Conservation (phyloP, 2,329 filamentous ascomycete genomes). For the Colletotrichum liaoningense region DNA sequence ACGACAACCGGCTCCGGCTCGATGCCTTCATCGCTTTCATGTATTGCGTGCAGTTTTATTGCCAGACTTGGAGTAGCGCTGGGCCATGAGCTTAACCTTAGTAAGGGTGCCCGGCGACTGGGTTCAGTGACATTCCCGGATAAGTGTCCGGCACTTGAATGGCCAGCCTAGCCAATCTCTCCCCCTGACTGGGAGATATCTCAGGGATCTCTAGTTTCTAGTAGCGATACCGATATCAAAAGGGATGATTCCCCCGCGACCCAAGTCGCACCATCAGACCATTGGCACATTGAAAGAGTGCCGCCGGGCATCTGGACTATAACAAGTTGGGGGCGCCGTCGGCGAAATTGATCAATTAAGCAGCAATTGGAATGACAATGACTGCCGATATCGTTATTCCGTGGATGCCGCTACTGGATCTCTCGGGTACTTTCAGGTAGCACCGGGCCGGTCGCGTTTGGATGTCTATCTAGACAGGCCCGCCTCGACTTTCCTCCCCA, state of each 20-base stretch:
- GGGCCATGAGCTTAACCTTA: neutral
- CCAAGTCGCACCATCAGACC: neutral
- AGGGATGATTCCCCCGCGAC: slow-evolving; percentile 3
- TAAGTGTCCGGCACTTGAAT: neutral
- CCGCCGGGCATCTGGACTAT: neutral
- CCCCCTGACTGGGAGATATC: slow-evolving; percentile 1
- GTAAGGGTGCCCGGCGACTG: neutral
- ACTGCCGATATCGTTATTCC: neutral
- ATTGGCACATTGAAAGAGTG: neutral
- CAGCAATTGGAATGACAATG: neutral
- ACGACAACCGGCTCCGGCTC: neutral
- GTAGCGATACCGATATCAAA: slow-evolving; percentile 14
- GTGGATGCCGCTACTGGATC: neutral
- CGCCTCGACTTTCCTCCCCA: neutral
- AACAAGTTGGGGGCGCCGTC: neutral
- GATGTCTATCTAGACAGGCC: slow-evolving; percentile 1
- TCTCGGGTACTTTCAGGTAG: neutral
- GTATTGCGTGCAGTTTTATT: neutral
- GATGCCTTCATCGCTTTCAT: neutral
- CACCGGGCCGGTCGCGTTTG: slow-evolving; percentile 18
- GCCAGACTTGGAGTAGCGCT: neutral
- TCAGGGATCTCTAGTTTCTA: neutral
- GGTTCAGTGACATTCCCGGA: neutral
- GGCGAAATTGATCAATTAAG: neutral
- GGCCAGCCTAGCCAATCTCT: neutral